Base-by-base conservation (phyloP, 2,329 filamentous ascomycete species). In the Fusarium virguliforme region DNA sequence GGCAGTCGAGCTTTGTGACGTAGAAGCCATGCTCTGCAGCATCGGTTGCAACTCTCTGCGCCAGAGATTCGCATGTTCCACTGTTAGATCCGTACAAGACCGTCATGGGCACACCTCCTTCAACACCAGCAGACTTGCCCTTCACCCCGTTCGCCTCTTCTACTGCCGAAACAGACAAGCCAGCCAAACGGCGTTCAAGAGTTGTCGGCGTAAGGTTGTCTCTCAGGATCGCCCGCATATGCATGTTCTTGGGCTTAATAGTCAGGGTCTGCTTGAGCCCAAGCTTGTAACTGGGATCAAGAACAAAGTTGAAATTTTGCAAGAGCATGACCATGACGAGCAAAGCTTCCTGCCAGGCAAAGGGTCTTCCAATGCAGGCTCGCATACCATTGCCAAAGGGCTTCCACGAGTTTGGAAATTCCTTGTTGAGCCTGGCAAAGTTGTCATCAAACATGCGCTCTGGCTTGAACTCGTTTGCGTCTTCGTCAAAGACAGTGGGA, bases 301-400 rank as follows among this genome's bases (percentile, higher is more conserved):
- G 78, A 57, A 84, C 83, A 67, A 94, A 88, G 72, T 92, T 87
- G 81, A 94, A 93, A 73, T 90, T 92, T 73, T 93, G 91, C 60
- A 94, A 81, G 8, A 93, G 77, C 72, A 91, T 85, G 0, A 89
- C 87, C 71, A 90, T 83, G 10, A 86, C 85, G 1, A 93, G 80
- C 7, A 91, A 76, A 2, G 87, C 85, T 79, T 94, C 92, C 76
- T 94, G 92, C 89, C 90, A 92, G 1, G 92, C 91, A 76, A 94
- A 94, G 0, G 88, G 85, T 2, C 91, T 84, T 2, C 92, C 92
- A 67, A 94, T 94, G 74, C 92, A 94, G 1, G 83, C 90, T 57
- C 92, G 83, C 71, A 86, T 84, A 3, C 92, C 92, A 65, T 92
- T 91, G 2, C 92, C 92, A 73, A 94, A 94, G 7, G 92, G 91